A percentile compares a stretch with the other conserved stretches of the same genome.
Conservation (phyloP, 1,139 yeast genomes). For the Yamadazyma buinensis region DNA sequence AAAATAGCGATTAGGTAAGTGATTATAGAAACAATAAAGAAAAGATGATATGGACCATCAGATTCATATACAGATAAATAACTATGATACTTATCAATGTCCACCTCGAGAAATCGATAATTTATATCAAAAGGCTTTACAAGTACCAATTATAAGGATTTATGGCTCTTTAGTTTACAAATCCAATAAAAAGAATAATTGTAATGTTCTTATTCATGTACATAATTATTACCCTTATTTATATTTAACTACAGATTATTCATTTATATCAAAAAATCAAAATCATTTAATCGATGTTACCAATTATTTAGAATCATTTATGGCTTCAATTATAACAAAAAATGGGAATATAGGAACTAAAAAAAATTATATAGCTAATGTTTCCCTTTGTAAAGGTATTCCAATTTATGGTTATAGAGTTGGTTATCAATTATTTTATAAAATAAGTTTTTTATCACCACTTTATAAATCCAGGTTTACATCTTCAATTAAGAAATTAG, state of each 20-base stretch:
- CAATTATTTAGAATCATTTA: slow-evolving; percentile 17
- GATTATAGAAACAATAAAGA: too few species aligned
- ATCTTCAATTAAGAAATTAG: slow-evolving; percentile 50
- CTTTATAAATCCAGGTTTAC: slow-evolving; percentile 55
- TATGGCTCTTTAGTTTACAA: slow-evolving; percentile 48
- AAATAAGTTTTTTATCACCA: slow-evolving; percentile 67
- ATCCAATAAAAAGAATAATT: neutral
- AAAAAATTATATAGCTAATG: slow-evolving; percentile 47
- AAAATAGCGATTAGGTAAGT: too few species aligned
- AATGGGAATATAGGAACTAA: slow-evolving; percentile 5
- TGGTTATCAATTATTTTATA: slow-evolving; percentile 61
- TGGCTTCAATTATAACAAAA: slow-evolving; percentile 15
- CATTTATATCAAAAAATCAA: slow-evolving; percentile 6
- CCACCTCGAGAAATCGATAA: slow-evolving; percentile 33
- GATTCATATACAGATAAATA: slow-evolving; percentile 43
- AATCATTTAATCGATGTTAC: slow-evolving; percentile 14
- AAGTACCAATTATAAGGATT: slow-evolving; percentile 73
- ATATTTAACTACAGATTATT: slow-evolving; percentile 48
- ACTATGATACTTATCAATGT: slow-evolving; percentile 62
- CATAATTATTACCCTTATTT: slow-evolving; percentile 86
- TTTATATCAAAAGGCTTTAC: slow-evolving; percentile 28
- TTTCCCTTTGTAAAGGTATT: slow-evolving; percentile 66
- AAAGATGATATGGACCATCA: neutral
- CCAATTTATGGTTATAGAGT: slow-evolving; percentile 83
- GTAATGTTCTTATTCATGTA: slow-evolving; percentile 53